These are phyloP conservation scores for Ilex paraguariensis DNA, from an alignment of 305 asterid genomes.

Conservation along the genomic window DNA sequence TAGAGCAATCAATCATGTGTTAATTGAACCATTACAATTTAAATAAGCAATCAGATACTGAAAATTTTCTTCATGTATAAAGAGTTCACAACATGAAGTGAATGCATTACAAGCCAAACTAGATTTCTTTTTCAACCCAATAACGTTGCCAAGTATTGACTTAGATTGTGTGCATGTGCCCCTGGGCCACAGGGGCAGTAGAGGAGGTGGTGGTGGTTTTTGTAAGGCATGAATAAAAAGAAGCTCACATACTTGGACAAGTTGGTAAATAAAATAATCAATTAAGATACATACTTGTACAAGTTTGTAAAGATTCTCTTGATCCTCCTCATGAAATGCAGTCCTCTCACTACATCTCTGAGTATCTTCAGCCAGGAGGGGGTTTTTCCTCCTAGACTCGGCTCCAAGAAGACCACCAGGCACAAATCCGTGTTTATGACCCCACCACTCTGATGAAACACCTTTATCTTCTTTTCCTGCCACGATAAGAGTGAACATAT, in stretches of 20 bases:
- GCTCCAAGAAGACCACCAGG: slow-evolving; percentile 91
- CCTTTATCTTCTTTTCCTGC: slow-evolving; percentile 42
- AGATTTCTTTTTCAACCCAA: too few species aligned
- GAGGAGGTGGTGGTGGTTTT: too few species aligned
- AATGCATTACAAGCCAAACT: too few species aligned
- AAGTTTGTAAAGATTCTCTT: slow-evolving; percentile 89
- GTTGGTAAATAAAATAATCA: not conserved
- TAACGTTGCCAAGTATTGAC: too few species aligned
- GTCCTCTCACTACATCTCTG: slow-evolving; percentile 39
- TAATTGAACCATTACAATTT: too few species aligned
- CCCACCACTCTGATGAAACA: slow-evolving; percentile 88
- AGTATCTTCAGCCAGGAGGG: slow-evolving; percentile 20
- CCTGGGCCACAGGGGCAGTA: too few species aligned
- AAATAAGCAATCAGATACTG: too few species aligned
- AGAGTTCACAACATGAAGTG: too few species aligned
- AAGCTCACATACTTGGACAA: not conserved
- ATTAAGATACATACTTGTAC: slow-evolving; percentile 52
- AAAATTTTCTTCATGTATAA: too few species aligned
- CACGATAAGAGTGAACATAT: not conserved
- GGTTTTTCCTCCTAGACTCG: slow-evolving; percentile 54
- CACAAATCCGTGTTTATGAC: slow-evolving; percentile 69
- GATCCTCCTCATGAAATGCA: slow-evolving; percentile 78
- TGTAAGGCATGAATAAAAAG: too few species aligned
- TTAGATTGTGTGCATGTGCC: too few species aligned
- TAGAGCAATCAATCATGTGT: too few species aligned